A percentile compares a stretch with the other conserved stretches of the same genome.
Conservation (phyloP, 495 filamentous ascomycete species). For the Podospora pseudopauciseta region DNA sequence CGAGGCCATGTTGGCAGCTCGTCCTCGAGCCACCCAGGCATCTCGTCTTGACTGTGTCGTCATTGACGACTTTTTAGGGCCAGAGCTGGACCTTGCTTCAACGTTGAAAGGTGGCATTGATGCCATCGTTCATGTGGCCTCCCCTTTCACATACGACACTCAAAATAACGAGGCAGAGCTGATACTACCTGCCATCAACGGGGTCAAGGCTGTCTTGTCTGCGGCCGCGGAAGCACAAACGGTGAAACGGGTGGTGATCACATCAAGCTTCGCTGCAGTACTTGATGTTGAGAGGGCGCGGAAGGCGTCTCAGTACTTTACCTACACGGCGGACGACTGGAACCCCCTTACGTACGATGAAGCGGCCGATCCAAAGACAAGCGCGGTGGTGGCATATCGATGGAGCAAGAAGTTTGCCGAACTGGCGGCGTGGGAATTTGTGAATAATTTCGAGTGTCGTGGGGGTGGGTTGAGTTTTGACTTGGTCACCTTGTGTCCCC, state of each 20-base stretch:
- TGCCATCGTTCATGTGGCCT: conserved; percentile 45
- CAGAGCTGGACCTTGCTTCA: conserved; percentile 21
- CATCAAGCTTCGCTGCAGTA: conserved; percentile 47
- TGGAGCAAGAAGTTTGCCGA: conserved; percentile 53
- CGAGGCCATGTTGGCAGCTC: conserved; percentile 18
- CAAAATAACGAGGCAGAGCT: conserved; percentile 46
- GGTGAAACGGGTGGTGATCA: conserved; percentile 51
- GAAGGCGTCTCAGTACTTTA: conserved; percentile 47
- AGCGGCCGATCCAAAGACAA: conserved; percentile 38
- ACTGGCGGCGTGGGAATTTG: conserved; percentile 44
- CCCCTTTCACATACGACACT: conserved; percentile 36
- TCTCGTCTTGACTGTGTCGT: conserved; percentile 36
- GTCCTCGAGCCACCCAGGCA: conserved; percentile 26
- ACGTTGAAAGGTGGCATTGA: conserved; percentile 37
- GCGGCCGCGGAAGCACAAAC: conserved; percentile 45
- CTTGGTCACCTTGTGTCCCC: conserved; percentile 28
- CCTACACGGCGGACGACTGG: conserved; percentile 63
- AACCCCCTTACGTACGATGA: conserved; percentile 64
- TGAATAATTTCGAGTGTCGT: conserved; percentile 13
- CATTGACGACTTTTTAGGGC: conserved; percentile 38
- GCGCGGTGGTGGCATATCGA: conserved; percentile 52
- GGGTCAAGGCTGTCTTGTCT: conserved; percentile 63
- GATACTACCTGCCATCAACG: conserved; percentile 62
- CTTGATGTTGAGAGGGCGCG: conserved; percentile 40
- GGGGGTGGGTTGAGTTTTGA: conserved; percentile 19